Evolutionary conservation across 441 rosid genomes (phyloP), one percentile per base, ranked within the genome.

Genomic region (Melastoma candidum): DNA sequence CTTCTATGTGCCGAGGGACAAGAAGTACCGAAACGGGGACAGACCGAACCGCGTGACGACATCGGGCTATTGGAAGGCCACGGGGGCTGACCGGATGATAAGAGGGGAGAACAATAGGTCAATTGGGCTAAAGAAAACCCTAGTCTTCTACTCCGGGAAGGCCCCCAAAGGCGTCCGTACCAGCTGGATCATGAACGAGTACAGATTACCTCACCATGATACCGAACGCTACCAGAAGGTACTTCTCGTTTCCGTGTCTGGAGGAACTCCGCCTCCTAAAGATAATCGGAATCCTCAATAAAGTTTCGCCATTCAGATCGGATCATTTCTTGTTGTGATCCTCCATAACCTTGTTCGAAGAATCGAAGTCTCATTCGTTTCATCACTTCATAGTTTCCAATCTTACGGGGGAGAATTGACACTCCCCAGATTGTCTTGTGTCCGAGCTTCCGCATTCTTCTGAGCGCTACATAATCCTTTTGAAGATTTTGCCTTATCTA

Each of bases 181-280:
- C 41, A 87, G 99, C 53, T 93, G 99, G 99, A 93, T 93, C 57
- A 93, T 93, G 99, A 89, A 93, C 60, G 97, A 93, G 79, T 93
- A 93, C 54, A 90, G 99, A 36, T 70, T 93, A 71, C 99, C 99
- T 0, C 99, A 89, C 7, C 95, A 84, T 22, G 99, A 93, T 44
- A 84, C 96, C 4, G 85, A 89, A 59, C 77, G 85, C 46, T 89
- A 84, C 58, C 95, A 89, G 27, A 93, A 93, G 99, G 99, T 89
- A 72, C 11, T 8, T 4, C 41, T 54, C 36, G 7, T 51, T 24
- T 8, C 1, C 36, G 11, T 44, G 12, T 48, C 26, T 26, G 4
- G 9, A 12, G 11, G 41, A 10, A 29, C 9, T 12, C 13, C 10
- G 17, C 29, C 27, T 17, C 29, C 39, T 7, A 7, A 29, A 7